Conservation (phyloP, 2,329 filamentous ascomycete genomes). For the Knufia fluminis region DNA sequence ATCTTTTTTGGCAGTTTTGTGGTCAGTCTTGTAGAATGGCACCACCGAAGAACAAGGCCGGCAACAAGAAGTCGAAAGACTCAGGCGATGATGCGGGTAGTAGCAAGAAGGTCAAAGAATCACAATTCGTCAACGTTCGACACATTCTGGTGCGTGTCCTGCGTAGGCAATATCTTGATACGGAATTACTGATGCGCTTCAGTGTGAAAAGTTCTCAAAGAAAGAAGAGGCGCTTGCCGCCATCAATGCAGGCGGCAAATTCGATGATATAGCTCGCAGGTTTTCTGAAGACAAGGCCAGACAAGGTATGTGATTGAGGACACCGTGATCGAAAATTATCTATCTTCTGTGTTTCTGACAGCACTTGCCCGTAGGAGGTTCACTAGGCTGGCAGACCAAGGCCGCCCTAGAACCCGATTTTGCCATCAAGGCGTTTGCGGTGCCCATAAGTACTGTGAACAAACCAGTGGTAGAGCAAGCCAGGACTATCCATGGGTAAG, state of each 20-base stretch:
- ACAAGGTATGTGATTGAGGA: conserved; percentile 33
- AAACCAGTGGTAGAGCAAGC: conserved; percentile 41
- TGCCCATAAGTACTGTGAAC: conserved; percentile 51
- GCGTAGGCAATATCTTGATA: background rate
- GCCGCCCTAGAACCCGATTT: conserved; percentile 50
- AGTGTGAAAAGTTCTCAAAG: conserved; percentile 55
- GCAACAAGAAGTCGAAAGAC: conserved; percentile 36
- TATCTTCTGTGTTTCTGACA: conserved; percentile 8
- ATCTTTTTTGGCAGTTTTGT: too few species aligned
- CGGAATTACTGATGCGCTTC: background rate
- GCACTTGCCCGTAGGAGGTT: conserved; percentile 40
- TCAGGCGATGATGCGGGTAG: conserved; percentile 25
- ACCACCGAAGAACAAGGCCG: conserved; percentile 15
- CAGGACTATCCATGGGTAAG: conserved; percentile 56
- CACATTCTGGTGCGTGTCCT: conserved; percentile 47
- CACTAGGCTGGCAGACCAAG: conserved; percentile 54
- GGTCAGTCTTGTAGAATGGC: conserved; percentile 4
- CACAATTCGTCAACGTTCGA: conserved; percentile 55
- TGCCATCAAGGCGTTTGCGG: conserved; percentile 53
- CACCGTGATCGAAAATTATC: conserved; percentile 4
- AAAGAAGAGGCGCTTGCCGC: conserved; percentile 58
- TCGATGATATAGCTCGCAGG: conserved; percentile 56
- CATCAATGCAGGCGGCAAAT: conserved; percentile 50
- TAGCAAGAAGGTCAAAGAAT: conserved; percentile 42
- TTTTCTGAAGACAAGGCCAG: conserved; percentile 58